These are phyloP conservation scores for Plasmodium ovale DNA, from an alignment of 169 alveolate species.

Conservation along the genomic window DNA sequence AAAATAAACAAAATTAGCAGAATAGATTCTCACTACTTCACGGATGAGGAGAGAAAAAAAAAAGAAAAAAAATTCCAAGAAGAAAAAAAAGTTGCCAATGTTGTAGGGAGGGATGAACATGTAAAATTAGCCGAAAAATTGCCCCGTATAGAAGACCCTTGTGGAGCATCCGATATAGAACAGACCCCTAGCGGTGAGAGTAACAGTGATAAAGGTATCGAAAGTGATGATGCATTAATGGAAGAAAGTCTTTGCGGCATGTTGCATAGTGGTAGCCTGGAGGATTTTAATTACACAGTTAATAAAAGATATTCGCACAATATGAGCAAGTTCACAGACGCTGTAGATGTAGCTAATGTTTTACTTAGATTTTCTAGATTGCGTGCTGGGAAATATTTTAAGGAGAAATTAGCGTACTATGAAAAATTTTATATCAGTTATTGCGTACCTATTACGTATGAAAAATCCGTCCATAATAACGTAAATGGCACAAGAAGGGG, in stretches of 20 bases:
- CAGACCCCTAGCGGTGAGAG: too few relatives aligned
- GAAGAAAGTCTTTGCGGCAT: background rate
- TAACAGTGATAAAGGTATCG: too few relatives aligned
- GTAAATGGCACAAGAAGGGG: background rate
- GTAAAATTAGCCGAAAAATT: too few relatives aligned
- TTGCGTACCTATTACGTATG: constrained; percentile 31
- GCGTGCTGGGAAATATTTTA: background rate
- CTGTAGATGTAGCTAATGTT: too few relatives aligned
- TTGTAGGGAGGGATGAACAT: too few relatives aligned
- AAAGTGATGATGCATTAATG: too few relatives aligned
- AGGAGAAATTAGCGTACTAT: constrained; percentile 5
- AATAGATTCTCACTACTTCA: constrained; percentile 17
- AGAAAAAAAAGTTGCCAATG: background rate
- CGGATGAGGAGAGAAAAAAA: background rate
- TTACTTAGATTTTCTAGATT: constrained; percentile 13
- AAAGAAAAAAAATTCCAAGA: background rate
- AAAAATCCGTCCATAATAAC: background rate
- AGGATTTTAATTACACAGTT: background rate
- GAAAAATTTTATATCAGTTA: constrained; percentile 11
- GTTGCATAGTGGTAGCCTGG: background rate
- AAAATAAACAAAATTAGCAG: background rate
- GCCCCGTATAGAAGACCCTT: too few relatives aligned
- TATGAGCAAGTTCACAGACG: background rate
- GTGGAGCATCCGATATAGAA: too few relatives aligned
- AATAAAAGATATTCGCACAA: constrained; percentile 12